Evolutionary conservation across 1,139 yeast species (phyloP), one percentile per base, ranked within the genome.

Genomic region (Sugiyamaella japonica): DNA sequence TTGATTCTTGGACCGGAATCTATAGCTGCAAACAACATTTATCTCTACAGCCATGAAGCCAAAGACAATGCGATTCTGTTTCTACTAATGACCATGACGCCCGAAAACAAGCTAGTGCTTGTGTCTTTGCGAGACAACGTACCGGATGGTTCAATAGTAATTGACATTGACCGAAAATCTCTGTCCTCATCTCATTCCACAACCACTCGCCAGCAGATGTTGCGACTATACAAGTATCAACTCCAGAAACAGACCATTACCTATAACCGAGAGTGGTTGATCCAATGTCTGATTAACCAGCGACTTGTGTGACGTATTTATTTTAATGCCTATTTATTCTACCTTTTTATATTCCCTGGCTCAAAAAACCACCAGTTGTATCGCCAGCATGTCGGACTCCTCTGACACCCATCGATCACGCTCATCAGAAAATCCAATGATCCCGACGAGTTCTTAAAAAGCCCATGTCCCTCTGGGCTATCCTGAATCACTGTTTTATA

Each of bases 401-500:
- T 77, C 84, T 80, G 84, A 80, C 84, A 80, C 84, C 76, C 82
- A 67, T 70, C 75, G 72, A 69, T 79, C 83, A 53, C 34, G 44
- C 71, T 64, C 62, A 65, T 54, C 55, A 55, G 49, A 60, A 34
- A 59, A 53, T 64, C 70, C 31, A 34, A 34, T 45, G 52, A 42
- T 78, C 83, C 82, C 74, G 76, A 70, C 73, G 80, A 75, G 84
- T 79, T 80, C 84, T 80, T 80, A 79, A 71, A 72, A 71, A 75
- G 70, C 69, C 74, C 69, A 10, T 9, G 48, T 54, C 71, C 34
- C 59, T 69, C 59, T 50, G 76, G 55, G 77, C 80, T 80, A 68
- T 69, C 75, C 68, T 66, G 70, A 68, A 75, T 75, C 79, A 70
- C 73, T 53, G 56, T 40, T 41, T 53, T 53, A 44, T 44, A 53